Base-by-base conservation (phyloP, 352 stramenopile genomes). In the Phytophthora rubi region DNA sequence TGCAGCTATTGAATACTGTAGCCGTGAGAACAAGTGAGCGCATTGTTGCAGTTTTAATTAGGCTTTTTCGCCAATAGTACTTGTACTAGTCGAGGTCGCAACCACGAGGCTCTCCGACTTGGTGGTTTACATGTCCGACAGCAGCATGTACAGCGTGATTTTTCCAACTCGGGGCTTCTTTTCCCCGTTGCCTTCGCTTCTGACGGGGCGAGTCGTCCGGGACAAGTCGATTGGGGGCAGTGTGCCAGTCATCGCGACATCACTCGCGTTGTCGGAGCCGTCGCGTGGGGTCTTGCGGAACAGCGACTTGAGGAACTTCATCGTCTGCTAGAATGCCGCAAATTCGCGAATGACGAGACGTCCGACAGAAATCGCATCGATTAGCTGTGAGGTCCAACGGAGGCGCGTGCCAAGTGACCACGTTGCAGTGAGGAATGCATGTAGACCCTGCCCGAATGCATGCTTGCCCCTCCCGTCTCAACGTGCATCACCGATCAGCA, bases 241-340 rank as follows among this genome's bases (percentile, higher is more conserved):
- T 26, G 35, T 49, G 8, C 54, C 47, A 28, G 60, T 59, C 42
- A 30, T 10, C 21, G 15, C 39, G 30, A n/a, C 30, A 16, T 42
- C 23, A n/a, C 28, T 9, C 0, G 21, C 28, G 53, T 54, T 47
- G n/a, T 58, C 53, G 8, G 26, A 33, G 10, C 3, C 9, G 3
- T 53, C 35, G n/a, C 18, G 32, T 32, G 59, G 21, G 1, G 18
- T 70, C 37, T 68, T 68, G 18, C 23, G 13, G 48, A 74, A 70
- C 23, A 74, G 49, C 2, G 54, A 53, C 47, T 70, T 70, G 16
- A 70, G 23, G 30, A 70, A 62, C 61, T 70, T 74, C 67, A 74
- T 74, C 9, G 30, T 47, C 26, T 4, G 18, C n/a, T 52, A 3
- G 42, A 28, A 30, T 12, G 45, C 52, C 8, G 15, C 30, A 18